These are phyloP conservation scores for Vaccinium corymbosum DNA, from an alignment of 148 eudicot genomes.

Conservation along the genomic window DNA sequence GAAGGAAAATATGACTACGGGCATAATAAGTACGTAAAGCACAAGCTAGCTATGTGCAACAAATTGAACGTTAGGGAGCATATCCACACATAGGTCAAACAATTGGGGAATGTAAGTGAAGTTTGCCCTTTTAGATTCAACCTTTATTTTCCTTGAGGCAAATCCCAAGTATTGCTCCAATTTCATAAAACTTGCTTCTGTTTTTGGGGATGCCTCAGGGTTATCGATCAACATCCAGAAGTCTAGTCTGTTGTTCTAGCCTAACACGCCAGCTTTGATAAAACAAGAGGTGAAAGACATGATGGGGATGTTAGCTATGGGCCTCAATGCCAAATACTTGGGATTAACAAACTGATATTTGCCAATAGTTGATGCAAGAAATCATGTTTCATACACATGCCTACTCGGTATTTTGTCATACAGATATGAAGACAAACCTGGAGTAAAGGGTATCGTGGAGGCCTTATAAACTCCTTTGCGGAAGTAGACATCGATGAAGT, in stretches of 20 bases:
- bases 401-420: background rate
- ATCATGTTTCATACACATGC: background rate
- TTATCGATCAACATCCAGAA: background rate
- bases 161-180: background rate
- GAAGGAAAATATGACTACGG: no score
- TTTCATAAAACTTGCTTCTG: no score
- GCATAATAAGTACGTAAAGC: no score
- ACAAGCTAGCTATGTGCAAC: no score
- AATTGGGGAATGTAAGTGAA: no score
- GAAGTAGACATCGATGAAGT: slow-evolving; percentile 73
- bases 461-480: slow-evolving; percentile 82
- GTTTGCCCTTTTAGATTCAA: no score
- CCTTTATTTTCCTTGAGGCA: background rate
- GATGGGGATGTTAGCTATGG: background rate
- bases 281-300: no score
- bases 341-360: no score
- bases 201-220: background rate
- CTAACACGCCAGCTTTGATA: rapidly evolving
- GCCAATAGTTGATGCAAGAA: background rate
- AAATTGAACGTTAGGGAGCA: no score
- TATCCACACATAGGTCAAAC: no score
- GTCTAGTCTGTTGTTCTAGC: background rate
- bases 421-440: slow-evolving; percentile 48
- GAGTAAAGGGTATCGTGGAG: slow-evolving; percentile 61
- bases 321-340: background rate